These are phyloP conservation scores for Salvia splendens DNA, from an alignment of 257 asterid species.

Conservation along the genomic window DNA sequence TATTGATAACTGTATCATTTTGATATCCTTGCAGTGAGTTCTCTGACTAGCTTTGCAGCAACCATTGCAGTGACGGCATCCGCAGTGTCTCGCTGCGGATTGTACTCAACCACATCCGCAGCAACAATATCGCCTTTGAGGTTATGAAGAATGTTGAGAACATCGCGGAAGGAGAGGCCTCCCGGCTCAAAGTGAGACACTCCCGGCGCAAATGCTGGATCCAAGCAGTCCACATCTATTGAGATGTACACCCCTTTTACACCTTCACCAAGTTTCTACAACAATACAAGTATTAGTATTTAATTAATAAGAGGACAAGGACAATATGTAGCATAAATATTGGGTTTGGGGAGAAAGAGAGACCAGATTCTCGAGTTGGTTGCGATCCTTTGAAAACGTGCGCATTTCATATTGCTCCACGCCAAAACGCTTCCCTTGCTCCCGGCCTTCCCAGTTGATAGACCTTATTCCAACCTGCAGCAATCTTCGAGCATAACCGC, in stretches of 20 bases:
- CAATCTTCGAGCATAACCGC: slow-evolving; percentile 89
- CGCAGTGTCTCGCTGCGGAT: slow-evolving; percentile 95
- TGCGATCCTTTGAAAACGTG: slow-evolving; percentile 80
- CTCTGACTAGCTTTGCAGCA: slow-evolving; percentile 94
- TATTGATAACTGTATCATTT: slow-evolving; percentile 37
- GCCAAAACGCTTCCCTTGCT: slow-evolving; percentile 94
- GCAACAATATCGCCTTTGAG: slow-evolving; percentile 87
- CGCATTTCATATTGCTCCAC: slow-evolving; percentile 99
- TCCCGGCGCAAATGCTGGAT: slow-evolving; percentile 99
- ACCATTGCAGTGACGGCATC: slow-evolving; percentile 99
- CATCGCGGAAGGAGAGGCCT: slow-evolving; percentile 96
- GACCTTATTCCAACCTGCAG: slow-evolving; percentile 97
- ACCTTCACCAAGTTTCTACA: slow-evolving; percentile 96
- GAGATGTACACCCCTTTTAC: slow-evolving; percentile 94
- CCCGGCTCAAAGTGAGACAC: slow-evolving; percentile 99
- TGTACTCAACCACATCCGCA: slow-evolving; percentile 96
- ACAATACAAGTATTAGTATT: no score
- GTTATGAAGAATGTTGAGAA: slow-evolving; percentile 88
- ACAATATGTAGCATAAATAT: neutral
- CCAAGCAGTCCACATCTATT: slow-evolving; percentile 83
- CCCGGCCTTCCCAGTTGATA: slow-evolving; percentile 89
- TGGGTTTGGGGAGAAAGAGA: slow-evolving; percentile 27
- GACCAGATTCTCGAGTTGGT: slow-evolving; percentile 82
- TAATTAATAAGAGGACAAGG: slow-evolving; percentile 8
- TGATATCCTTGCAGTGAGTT: slow-evolving; percentile 89